These are phyloP conservation scores for Aspergillus uvarum DNA, from an alignment of 2,329 filamentous ascomycete genomes.

Conservation along the genomic window DNA sequence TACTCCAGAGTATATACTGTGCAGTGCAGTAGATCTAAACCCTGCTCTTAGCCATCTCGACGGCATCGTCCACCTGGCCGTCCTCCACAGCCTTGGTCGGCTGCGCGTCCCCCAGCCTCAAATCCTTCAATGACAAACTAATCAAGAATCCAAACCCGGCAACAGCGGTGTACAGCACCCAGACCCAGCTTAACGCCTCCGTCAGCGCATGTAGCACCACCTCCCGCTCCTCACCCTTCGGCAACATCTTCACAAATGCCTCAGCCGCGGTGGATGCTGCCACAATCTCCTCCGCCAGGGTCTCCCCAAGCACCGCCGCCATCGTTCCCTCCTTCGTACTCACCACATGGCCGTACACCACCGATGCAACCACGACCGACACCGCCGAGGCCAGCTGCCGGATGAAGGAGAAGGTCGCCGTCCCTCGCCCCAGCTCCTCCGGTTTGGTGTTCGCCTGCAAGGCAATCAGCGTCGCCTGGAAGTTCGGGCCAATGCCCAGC, in stretches of 20 bases:
- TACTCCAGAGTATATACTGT: no score
- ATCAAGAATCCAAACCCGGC: not conserved
- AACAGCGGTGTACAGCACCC: not conserved
- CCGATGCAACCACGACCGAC: constrained; percentile 2
- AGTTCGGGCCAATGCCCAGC: constrained; percentile 14
- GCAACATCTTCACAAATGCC: not conserved
- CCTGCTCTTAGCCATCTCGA: not conserved
- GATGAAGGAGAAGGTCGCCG: not conserved
- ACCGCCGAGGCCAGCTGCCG: constrained; percentile 1
- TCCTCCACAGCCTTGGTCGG: not conserved
- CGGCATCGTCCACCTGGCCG: not conserved
- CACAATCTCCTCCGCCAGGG: not conserved
- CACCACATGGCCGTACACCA: not conserved
- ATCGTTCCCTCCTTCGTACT: not conserved
- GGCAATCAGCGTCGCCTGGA: constrained; percentile 19
- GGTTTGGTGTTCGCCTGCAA: not conserved
- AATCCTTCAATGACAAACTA: not conserved
- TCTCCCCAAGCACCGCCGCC: not conserved
- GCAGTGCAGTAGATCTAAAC: no score
- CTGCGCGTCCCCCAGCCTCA: not conserved
- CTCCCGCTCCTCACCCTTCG: not conserved
- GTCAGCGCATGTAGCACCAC: not conserved
- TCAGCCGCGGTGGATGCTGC: not conserved
- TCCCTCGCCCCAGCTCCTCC: not conserved
- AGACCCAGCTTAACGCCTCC: not conserved